Base-by-base conservation (phyloP, 116 monocot genomes). In the Zostera marina region DNA sequence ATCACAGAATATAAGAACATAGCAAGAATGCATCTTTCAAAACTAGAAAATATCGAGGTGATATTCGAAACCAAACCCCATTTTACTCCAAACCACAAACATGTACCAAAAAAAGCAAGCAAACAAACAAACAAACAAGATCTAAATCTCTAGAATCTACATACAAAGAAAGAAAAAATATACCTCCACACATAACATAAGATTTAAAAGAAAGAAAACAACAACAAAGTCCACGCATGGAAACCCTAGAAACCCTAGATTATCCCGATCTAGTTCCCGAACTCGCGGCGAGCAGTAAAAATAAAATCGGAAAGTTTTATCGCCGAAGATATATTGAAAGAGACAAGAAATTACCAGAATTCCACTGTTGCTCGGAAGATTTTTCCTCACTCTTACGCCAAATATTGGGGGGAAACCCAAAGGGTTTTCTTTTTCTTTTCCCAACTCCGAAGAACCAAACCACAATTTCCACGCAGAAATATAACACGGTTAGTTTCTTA, bases 61-160 rank as follows among this genome's bases (percentile, higher is more conserved):
- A 32, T 3, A 32, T 32, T 32, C 5, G 32, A 32, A 32, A 32
- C 32, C 32, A 32, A 32, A 32, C 32, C 32, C 32, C 32, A 32
- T 32, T 32, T 32, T 32, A 2, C 32, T 5, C 32, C 32, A 32
- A 32, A 32, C 32, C 2, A 32, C 5, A 32, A 32, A 32, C 5
- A 32, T 32, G 32, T 32, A 32, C 2, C 32, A 32, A 32, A 32
- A 32, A 32, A 32, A 1, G 32, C 32, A 32, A n/a, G n/a, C n/a
- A n/a, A 61, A 22, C 25, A 15, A 15, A 17, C 17, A 9, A 41
- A 22, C n/a, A 61, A 61, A 9, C 2, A 61, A 20, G 61, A 59
- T 59, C 59, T 59, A 59, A 42, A 51, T 43, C 59, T 19, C 22
- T 10, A 59, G 19, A 51, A 51, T 19, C 48, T 16, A 48, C 49